Percentiles rank a stretch among this genome's conserved stretches.
phyloP scores from a whole-genome alignment of 257 asterid species.

The Scutellaria galericulata region DNA sequence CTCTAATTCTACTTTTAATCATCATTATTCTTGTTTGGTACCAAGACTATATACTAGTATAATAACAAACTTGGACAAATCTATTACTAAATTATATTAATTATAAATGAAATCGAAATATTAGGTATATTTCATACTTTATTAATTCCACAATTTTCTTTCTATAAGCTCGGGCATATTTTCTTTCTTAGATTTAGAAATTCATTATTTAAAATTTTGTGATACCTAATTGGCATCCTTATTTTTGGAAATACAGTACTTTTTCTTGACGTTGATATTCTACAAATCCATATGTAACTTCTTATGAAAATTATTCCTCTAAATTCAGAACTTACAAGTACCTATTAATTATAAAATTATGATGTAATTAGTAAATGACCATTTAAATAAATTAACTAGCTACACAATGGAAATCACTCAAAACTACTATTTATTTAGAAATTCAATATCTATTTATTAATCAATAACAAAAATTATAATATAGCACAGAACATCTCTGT shows the following conservation, averaged over 20 bases:
- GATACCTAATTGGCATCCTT: background rate
- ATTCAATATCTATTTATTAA: too few relatives aligned
- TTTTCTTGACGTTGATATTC: background rate
- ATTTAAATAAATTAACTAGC: background rate
- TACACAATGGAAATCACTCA: background rate
- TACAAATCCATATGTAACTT: background rate
- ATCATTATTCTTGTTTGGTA: constrained; percentile 22
- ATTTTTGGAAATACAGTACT: background rate
- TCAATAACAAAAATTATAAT: too few relatives aligned
- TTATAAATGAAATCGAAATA: background rate
- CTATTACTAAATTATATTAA: background rate
- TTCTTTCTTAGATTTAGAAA: too few relatives aligned
- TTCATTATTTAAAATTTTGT: background rate
- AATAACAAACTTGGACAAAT: background rate
- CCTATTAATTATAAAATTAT: background rate
- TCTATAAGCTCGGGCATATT: background rate
- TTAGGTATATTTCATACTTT: too few relatives aligned
- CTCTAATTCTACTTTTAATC: constrained; percentile 26
- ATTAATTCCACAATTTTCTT: background rate
- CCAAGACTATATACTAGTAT: background rate
- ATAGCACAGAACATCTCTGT: too few relatives aligned
- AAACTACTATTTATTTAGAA: too few relatives aligned
- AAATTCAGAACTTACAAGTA: background rate
- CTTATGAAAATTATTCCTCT: background rate
- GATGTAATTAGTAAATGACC: background rate